phyloP scores from a whole-genome alignment of 2,329 filamentous ascomycete species.

The Leptographium flavum region DNA sequence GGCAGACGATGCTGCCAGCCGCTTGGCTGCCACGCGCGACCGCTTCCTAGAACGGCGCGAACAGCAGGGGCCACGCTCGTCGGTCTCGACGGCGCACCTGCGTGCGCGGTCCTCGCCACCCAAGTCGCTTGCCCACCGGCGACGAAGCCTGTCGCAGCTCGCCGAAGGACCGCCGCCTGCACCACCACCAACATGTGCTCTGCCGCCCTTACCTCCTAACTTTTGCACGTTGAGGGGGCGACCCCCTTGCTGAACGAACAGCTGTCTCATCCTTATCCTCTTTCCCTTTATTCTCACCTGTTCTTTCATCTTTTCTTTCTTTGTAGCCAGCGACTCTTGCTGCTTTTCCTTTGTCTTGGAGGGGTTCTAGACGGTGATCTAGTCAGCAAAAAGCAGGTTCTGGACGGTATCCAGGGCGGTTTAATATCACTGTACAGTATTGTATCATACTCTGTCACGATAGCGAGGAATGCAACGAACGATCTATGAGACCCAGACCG shows the following conservation, averaged over 20 bases:
- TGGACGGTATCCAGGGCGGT: too few species aligned
- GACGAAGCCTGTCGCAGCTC: conserved; percentile 36
- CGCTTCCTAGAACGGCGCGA: not conserved
- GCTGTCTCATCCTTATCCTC: not conserved
- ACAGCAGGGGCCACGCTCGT: not conserved
- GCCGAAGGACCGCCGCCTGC: conserved; percentile 35
- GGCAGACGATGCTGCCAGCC: not conserved
- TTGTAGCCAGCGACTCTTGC: not conserved
- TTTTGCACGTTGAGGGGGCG: not conserved
- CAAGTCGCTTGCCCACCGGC: not conserved
- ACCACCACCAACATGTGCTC: conserved; percentile 38
- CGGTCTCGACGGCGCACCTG: conserved; percentile 13
- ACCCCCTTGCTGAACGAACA: not conserved
- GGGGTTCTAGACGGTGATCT: not conserved
- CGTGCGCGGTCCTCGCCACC: not conserved
- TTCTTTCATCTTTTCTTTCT: not conserved
- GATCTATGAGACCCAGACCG: too few species aligned
- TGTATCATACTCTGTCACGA: not conserved
- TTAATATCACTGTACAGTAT: not conserved
- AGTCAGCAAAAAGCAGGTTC: not conserved
- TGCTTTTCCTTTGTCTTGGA: not conserved
- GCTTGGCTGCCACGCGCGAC: not conserved
- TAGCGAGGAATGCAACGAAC: too few species aligned
- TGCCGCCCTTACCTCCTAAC: conserved; percentile 27
- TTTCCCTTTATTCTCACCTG: not conserved